Percentiles rank a stretch among this genome's conserved stretches.
Evolutionary conservation across 805 yeast species (phyloP).

Genomic region (Pichia ethanolica): DNA sequence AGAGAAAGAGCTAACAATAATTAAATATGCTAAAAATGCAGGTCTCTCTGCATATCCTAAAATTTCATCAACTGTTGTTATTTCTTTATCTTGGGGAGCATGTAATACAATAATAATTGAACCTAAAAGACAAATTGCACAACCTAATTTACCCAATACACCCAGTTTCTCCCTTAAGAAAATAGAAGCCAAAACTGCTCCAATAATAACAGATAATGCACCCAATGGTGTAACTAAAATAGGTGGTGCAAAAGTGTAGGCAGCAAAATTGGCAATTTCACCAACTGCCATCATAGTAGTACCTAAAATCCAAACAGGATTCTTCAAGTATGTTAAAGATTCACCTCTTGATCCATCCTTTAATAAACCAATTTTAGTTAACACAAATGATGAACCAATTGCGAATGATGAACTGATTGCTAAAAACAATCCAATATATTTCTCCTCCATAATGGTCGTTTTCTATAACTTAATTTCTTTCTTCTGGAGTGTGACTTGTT

Average conservation of each 20-base stretch:
- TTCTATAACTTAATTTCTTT: too few relatives aligned
- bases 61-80: conserved; percentile 82
- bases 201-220: conserved; percentile 83
- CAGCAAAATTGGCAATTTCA: conserved; percentile 88
- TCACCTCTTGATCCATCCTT: conserved; percentile 59
- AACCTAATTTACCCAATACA: conserved; percentile 82
- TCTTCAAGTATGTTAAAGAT: conserved; percentile 69
- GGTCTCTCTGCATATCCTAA: conserved; percentile 73
- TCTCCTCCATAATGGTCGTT: conserved; percentile 50
- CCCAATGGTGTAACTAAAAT: conserved; percentile 88
- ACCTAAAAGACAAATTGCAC: conserved; percentile 84
- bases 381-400: conserved; percentile 82
- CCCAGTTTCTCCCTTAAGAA: conserved; percentile 85
- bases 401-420: conserved; percentile 86
- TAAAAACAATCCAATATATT: conserved; percentile 80
- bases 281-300: conserved; percentile 87
- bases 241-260: conserved; percentile 93
- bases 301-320: conserved; percentile 94
- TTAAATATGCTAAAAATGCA: conserved; percentile 60
- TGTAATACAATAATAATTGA: conserved; percentile 82
- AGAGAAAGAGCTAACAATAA: conserved; percentile 58
- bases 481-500: too few relatives aligned
- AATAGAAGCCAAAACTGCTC: conserved; percentile 82
- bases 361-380: conserved; percentile 79
- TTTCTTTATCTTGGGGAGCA: conserved; percentile 92